Conservation (phyloP, 257 asterid genomes). For the Ehretia macrophylla region DNA sequence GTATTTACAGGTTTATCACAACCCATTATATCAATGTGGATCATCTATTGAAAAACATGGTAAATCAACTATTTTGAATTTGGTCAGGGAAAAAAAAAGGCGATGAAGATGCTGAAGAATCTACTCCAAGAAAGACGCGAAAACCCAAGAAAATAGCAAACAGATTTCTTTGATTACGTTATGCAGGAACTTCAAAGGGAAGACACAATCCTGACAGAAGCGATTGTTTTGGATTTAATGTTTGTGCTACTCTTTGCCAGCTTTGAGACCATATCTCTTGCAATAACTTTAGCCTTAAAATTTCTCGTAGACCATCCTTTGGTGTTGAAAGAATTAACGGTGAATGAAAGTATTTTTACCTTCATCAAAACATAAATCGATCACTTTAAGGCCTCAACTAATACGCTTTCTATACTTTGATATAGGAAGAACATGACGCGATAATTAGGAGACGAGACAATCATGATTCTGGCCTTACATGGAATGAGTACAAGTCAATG, state of each 20-base stretch:
- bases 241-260: constrained; percentile 91
- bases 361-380: neutral
- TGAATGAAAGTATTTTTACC: constrained; percentile 20
- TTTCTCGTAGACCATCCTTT: constrained; percentile 54
- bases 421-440: constrained; percentile 74
- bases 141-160: constrained; percentile 49
- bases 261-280: constrained; percentile 86
- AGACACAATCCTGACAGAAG: constrained; percentile 69
- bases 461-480: constrained; percentile 63
- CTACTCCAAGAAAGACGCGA: constrained; percentile 74
- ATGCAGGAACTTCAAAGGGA: constrained; percentile 61
- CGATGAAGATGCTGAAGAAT: constrained; percentile 68
- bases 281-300: constrained; percentile 64
- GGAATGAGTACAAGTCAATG: constrained; percentile 88
- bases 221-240: constrained; percentile 86
- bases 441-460: constrained; percentile 55
- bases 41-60: constrained; percentile 3
- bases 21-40: neutral
- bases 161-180: constrained; percentile 85
- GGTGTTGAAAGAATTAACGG: constrained; percentile 56
- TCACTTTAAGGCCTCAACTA: no score
- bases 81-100: constrained; percentile 72
- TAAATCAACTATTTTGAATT: neutral
- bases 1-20: constrained; percentile 57
- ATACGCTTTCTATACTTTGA: neutral